Evolutionary conservation across 148 eudicot genomes (phyloP).

Genomic region (Rhododendron vialii): DNA sequence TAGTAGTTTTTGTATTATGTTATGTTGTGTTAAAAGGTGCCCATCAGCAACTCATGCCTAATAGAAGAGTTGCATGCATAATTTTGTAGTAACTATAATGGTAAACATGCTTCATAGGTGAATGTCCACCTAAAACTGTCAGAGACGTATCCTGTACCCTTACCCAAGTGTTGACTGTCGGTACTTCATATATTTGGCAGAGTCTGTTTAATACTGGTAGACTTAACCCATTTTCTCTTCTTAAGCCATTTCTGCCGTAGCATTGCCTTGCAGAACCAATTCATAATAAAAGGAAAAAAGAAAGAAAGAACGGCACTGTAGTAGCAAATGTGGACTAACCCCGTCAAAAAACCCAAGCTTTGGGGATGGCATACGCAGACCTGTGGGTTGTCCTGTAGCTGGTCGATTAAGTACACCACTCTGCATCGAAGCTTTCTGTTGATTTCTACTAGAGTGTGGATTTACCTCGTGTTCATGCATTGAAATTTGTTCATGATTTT

Average conservation of each 20-base stretch:
- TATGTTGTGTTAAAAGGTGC: not conserved
- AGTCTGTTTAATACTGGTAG: not conserved
- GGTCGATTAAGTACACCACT: conserved; percentile 25
- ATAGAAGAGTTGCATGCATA: not conserved
- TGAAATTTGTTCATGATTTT: conserved; percentile 18
- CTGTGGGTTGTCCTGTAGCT: conserved; percentile 61
- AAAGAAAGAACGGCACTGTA: not conserved
- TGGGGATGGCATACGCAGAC: conserved; percentile 93
- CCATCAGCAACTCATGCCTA: not conserved
- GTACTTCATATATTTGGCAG: not conserved
- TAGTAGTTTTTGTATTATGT: not conserved
- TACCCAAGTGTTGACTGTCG: not conserved
- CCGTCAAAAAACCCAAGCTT: conserved; percentile 94
- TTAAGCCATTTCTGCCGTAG: not conserved
- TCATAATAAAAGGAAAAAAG: not conserved
- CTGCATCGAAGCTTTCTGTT: conserved; percentile 31
- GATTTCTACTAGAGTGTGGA: conserved; percentile 19
- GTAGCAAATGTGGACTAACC: conserved; percentile 47
- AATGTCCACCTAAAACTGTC: not conserved
- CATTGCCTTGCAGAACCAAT: conserved; percentile 4
- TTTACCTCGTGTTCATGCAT: conserved; percentile 22
- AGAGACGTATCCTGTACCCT: not conserved
- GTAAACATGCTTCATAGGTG: not conserved
- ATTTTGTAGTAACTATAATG: not conserved
- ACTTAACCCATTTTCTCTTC: not conserved